Conservation (phyloP, 345 rosid species). For the Arabidopsis thaliana region TAIR10.1 NC_003070.9:28614501-28615000, state of each 20-base stretch:
- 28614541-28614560: not conserved
- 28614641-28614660: slow-evolving; percentile 99
- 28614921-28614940: slow-evolving; percentile 4
- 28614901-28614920: not conserved
- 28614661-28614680: slow-evolving; percentile 90
- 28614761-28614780: slow-evolving; percentile 7
- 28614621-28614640: slow-evolving; percentile 99
- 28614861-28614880: not conserved
- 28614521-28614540: not conserved
- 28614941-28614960: slow-evolving; percentile 8
- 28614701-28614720: not conserved
- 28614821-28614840: not conserved
- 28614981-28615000: not conserved
- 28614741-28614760: not conserved
- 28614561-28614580: slow-evolving; percentile 95
- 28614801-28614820: slow-evolving; percentile 10
- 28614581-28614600: slow-evolving; percentile 89
- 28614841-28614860: not conserved
- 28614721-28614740: not conserved
- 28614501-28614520: slow-evolving; percentile 2
- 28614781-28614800: not conserved
- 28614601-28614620: slow-evolving; percentile 87
- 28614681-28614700: slow-evolving; percentile 34
- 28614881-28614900: not conserved
- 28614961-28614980: not conserved